Conservation (phyloP, 345 rosid genomes). For the Hibiscus trionum region DNA sequence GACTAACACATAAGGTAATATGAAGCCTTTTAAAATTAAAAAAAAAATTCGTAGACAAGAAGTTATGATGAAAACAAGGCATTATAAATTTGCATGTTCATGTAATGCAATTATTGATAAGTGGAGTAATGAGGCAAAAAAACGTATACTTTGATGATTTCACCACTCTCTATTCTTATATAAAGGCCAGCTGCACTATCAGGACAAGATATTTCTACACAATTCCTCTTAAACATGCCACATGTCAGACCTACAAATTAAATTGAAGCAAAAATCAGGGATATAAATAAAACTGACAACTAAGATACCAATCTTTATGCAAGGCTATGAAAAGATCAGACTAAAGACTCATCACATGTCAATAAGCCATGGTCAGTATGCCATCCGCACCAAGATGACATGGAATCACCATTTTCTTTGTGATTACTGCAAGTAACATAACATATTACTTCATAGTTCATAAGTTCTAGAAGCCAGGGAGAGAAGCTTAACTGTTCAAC, state of each 20-base stretch:
- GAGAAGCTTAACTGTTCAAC: background rate
- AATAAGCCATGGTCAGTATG: slow-evolving; percentile 88
- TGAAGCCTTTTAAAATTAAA: background rate
- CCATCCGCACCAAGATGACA: slow-evolving; percentile 98
- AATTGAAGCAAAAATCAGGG: slow-evolving; percentile 23
- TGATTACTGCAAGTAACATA: slow-evolving; percentile 33
- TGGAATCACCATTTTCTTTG: slow-evolving; percentile 37
- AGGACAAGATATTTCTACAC: slow-evolving; percentile 68
- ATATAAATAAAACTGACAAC: background rate
- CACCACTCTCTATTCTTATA: slow-evolving; percentile 65
- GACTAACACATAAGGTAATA: no score
- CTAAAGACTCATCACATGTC: slow-evolving; percentile 40
- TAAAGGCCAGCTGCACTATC: slow-evolving; percentile 84
- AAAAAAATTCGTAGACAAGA: background rate
- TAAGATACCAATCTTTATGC: background rate
- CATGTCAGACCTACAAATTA: slow-evolving; percentile 80
- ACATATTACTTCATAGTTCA: background rate
- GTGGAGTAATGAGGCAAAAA: slow-evolving; percentile 10
- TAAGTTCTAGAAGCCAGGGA: slow-evolving; percentile 4
- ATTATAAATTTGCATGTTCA: background rate
- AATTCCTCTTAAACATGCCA: slow-evolving; percentile 68
- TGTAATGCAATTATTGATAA: slow-evolving; percentile 4
- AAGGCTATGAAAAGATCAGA: slow-evolving; percentile 1
- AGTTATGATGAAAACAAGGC: background rate
- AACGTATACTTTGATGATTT: slow-evolving; percentile 67